phyloP scores from a whole-genome alignment of 1,139 yeast species.

The Candida sp. region DNA sequence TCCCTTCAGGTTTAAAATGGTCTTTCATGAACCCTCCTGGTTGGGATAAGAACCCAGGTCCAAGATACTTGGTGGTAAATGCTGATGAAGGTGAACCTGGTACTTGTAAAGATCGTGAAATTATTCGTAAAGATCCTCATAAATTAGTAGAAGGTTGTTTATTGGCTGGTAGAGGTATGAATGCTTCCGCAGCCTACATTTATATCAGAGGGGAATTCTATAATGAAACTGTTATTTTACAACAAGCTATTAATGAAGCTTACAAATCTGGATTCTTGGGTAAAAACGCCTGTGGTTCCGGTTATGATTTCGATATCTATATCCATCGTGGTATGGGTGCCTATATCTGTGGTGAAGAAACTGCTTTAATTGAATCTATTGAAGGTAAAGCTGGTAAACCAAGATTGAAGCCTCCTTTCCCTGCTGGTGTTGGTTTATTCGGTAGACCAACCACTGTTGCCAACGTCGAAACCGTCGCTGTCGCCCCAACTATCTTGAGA shows the following conservation, averaged over 20 bases:
- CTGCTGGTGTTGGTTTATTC: constrained; percentile 87
- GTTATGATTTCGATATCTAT: constrained; percentile 76
- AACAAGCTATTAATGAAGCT: constrained; percentile 82
- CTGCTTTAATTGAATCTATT: constrained; percentile 79
- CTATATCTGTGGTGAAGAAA: constrained; percentile 88
- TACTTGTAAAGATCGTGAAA: constrained; percentile 88
- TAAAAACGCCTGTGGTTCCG: constrained; percentile 82
- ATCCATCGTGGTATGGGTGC: constrained; percentile 94
- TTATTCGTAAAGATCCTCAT: constrained; percentile 86
- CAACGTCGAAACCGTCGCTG: constrained; percentile 86
- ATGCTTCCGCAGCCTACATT: constrained; percentile 88
- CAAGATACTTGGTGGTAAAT: constrained; percentile 81
- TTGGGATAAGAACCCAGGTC: constrained; percentile 85
- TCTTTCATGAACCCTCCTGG: constrained; percentile 94
- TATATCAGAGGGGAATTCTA: constrained; percentile 88
- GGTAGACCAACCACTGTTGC: constrained; percentile 91
- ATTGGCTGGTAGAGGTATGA: constrained; percentile 87
- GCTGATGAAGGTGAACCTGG: constrained; percentile 97
- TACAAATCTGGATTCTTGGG: constrained; percentile 78
- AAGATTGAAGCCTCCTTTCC: constrained; percentile 90
- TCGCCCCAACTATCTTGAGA: constrained; percentile 83
- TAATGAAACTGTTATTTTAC: constrained; percentile 70
- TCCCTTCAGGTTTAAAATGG: constrained; percentile 89
- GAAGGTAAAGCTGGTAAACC: constrained; percentile 95
- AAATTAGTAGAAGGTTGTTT: constrained; percentile 86